Base-by-base conservation (phyloP, 257 asterid genomes). In the Schizonepeta tenuifolia region DNA sequence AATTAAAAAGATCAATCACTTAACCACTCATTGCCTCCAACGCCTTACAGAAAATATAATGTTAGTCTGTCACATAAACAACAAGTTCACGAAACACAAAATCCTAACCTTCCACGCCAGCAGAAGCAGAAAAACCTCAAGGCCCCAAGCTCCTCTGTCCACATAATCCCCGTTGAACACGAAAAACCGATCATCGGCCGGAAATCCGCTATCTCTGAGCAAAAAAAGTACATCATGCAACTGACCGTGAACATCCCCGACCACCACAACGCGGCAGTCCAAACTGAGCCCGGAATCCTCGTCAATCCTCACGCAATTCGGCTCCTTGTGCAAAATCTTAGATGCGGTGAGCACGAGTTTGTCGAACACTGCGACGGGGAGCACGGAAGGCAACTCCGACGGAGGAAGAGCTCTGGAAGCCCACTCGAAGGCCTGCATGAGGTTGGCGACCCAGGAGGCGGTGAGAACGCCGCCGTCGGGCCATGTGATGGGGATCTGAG, bases 141-240 rank as follows among this genome's bases (percentile, higher is more conserved):
- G 97, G 50, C 99, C 99, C 99, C 99, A 92, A 54, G 98, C 99
- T 51, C 98, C 99, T 61, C 99, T 78, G 75, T 95, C 99, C 53
- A 95, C 99, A 72, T 95, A 95, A 81, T 95, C 99, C 53, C 98
- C 99, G 64, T 95, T 95, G 78, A 95, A 95, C 66, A 95, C 98
- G 78, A 92, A 90, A 81, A 92, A 55, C 3, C 96, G 88, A 81
- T 88, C 89, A 9, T 92, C 96, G 5, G 71, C 74, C 0, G 99
- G 99, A 69, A 76, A 90, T 6, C 98, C 97, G 0, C 96, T 92
- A 18, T 88, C 89, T 55, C 70, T 87, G 76, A 95, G 50, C 79
- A 95, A 60, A 78, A 86, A 88, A 80, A 95, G 38, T 9, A 90
- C 89, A 77, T 95, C 99, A 56, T 95, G 99, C 82, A 95, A 63